phyloP scores from a whole-genome alignment of 306 rosid genomes.

The Vigna unguiculata region DNA sequence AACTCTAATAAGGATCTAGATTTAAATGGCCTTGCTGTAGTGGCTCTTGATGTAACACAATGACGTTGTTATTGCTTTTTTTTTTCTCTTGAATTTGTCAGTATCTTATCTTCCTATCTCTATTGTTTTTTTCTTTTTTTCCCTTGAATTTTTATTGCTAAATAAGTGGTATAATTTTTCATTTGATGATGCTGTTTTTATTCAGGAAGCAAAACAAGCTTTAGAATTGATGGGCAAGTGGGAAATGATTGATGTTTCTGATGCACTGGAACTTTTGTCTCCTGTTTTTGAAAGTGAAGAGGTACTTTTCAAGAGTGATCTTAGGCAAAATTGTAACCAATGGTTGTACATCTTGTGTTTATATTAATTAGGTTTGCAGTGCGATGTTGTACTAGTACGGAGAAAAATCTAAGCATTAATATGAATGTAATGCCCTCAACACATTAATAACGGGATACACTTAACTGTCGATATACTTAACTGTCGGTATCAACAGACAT shows the following conservation, averaged over 20 bases:
- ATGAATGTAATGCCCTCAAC: background rate
- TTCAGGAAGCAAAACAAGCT: slow-evolving; percentile 98
- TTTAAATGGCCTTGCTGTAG: background rate
- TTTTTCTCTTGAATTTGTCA: background rate
- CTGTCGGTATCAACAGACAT: background rate
- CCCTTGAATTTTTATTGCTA: slow-evolving; percentile 16
- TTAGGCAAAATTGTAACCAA: slow-evolving; percentile 6
- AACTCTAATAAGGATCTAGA: background rate
- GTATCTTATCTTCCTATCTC: background rate
- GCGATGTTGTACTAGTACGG: background rate
- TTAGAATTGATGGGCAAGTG: slow-evolving; percentile 89
- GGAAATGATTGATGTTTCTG: slow-evolving; percentile 97
- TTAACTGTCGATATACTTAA: background rate
- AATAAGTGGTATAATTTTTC: slow-evolving; percentile 12
- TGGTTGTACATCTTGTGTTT: slow-evolving; percentile 18
- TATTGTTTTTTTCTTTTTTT: slow-evolving; percentile 8
- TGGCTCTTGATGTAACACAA: slow-evolving; percentile 5
- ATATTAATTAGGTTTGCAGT: slow-evolving; percentile 25
- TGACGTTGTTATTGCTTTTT: too few relatives aligned
- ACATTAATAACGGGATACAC: background rate
- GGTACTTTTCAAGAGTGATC: slow-evolving; percentile 54
- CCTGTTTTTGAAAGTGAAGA: slow-evolving; percentile 99
- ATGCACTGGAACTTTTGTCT: slow-evolving; percentile 92
- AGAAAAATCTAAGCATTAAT: background rate
- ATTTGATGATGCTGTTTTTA: slow-evolving; percentile 42